Evolutionary conservation across 768 basidiomycete species (phyloP), one percentile per base, ranked within the genome.

Genomic region (Collybiopsis luxurians): DNA sequence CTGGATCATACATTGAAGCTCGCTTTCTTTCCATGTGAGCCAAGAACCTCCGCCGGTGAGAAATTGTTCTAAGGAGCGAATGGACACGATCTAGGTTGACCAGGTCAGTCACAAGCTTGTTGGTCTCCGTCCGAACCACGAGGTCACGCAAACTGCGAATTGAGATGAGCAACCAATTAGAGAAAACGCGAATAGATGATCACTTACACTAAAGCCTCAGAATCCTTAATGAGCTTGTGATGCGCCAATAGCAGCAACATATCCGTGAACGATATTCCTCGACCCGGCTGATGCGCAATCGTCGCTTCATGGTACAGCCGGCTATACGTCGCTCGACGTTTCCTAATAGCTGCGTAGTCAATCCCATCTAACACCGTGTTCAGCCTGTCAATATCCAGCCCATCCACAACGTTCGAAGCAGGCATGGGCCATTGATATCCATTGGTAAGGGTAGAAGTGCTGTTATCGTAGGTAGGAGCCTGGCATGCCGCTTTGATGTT

Each of bases 201-300:
- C 13, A 82, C 92, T 67, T 69, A 96, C 95, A 86, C 81, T 24
- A 98, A 73, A 13, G 95, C 95, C 28, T 93, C 90, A 26, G 83
- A 83, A 71, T 97, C 94, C 49, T 92, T 82, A 60, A 98, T 93
- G 51, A 98, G 73, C 69, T 92, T 95, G 73, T 98, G 87, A 67
- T 97, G 96, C 1, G 92, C 89, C 39, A 98, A 74, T 44, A 98
- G 73, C 31, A 90, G 67, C 2, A 98, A 79, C 91, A 96, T 96
- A 44, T 85, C 82, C 1, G 86, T 91, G 75, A 98, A 98, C 23
- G 92, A 90, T 58, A 98, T 92, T 9, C 95, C 95, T 51, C 83
- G 79, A 1, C 85, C 84, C 30, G 78, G 80, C 59, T 88, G 81
- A 59, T 86, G 84, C 2, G 85, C 80, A 30, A 95, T 81, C 61